Base-by-base conservation (phyloP, 192 early-diverging fungal species). In the Radiomyces spectabilis region DNA sequence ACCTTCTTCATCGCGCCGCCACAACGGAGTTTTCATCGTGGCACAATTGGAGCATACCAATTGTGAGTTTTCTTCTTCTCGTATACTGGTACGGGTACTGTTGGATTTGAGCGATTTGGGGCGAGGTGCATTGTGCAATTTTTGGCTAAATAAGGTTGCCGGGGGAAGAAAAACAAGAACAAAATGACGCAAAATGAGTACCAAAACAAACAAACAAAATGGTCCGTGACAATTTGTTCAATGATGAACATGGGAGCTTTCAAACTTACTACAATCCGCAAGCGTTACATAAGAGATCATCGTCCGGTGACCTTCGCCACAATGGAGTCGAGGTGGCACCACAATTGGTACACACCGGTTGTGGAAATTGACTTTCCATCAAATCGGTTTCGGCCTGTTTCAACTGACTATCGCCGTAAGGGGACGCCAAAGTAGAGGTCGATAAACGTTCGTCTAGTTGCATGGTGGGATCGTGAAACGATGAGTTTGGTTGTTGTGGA, bases 231-330 rank as follows among this genome's bases (percentile, higher is more conserved):
- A 33, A 33, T 15, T 9, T 24, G 6, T 13, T 4, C 19, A 35
- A 54, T 27, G n/a, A 42, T 16, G 10, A 44, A 32, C 31, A 39
- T 26, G 42, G 0, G 15, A 29, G 46, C 24, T 6, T 44, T 35
- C 13, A 29, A 25, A 60, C 68, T 61, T 81, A 92, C 75, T 93
- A 99, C 31, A 99, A 72, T 1, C 96, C 96, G 57, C 96, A 99
- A 4, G 96, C 96, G 59, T 99, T 99, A 71, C 96, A 99, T 16
- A 99, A 74, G 9, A 89, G 69, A 46, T 89, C 79, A 34, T 94
- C 95, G 48, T 88, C 77, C 10, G 76, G 75, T 25, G 90, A 85
- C 8, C 94, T 77, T 40, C 96, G 81, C 96, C 96, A 99, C 10
- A 99, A 77, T 4, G 93, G 86, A 15, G 96, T 99, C 5, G 82